Evolutionary conservation across 768 basidiomycete species (phyloP), one percentile per base, ranked within the genome.

Genomic region (Suillus lakei): DNA sequence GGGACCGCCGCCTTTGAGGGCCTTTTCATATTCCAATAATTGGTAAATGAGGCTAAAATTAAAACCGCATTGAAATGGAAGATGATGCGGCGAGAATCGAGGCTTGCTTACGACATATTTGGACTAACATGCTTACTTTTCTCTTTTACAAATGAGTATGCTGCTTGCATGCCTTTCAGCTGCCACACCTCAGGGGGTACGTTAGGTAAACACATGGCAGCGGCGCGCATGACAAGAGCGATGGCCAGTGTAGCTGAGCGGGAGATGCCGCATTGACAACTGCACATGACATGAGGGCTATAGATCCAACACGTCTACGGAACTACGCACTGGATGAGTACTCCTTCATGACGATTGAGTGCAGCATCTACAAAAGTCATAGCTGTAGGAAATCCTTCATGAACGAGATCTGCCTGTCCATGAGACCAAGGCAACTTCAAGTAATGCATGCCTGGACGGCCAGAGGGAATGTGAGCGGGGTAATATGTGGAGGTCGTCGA

Each of bases 211-310:
- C 83, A 84, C 53, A 86, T 82, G 55, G 90, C 88, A 34, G 95
- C 93, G n/a, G 94, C 92, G 60, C 93, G 88, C 95, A 97, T 97
- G 68, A 96, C 93, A 64, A 96, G 85, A 43, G 95, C 95, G 67
- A 97, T 96, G 58, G 91, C 87, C 74, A 96, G 79, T 2, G 95
- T 96, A 21, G 95, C 95, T 10, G 92, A 95, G 68, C 95, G 86
- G 26, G 95, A 96, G 39, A 97, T 91, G 70, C 95, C 95, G 77
- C 95, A 95, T 79, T 97, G 95, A 77, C 95, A 97, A 75, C 93
- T 95, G 69, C 7, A 60, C n/a, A 18, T 63, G 46, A 68, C 6
- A 50, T 71, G 69, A 73, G 70, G 67, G 63, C 50, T 62, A 62
- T 38, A 50, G 51, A 6, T 41, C 65, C 46, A 62, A 54, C 64